Evolutionary conservation across 2,329 filamentous ascomycete genomes (phyloP).

Genomic region (Epichloe bromicola): DNA sequence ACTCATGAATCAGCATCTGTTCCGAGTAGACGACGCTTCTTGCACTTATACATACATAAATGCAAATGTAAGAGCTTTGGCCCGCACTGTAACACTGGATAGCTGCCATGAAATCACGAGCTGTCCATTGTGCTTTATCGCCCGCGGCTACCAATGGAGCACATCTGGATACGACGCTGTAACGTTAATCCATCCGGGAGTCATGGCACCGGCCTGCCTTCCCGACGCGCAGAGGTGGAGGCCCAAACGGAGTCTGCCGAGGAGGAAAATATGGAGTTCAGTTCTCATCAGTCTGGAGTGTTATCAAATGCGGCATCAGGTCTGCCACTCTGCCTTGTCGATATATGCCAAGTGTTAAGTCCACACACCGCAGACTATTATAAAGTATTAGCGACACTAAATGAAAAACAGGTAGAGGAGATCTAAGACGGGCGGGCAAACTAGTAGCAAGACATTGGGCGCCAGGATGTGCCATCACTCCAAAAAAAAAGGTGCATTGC

Average conservation of each 20-base stretch:
- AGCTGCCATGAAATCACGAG: background rate
- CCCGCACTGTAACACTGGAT: background rate
- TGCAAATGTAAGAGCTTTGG: background rate
- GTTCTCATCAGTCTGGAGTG: too few species aligned
- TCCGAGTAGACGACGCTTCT: background rate
- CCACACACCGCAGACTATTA: too few species aligned
- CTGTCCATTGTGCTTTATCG: background rate
- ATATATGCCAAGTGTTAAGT: too few species aligned
- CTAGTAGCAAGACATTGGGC: background rate
- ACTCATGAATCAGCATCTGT: background rate
- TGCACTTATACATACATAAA: background rate
- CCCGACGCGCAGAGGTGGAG: constrained; percentile 4
- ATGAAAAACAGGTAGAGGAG: background rate
- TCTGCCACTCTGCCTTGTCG: too few species aligned
- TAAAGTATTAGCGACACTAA: too few species aligned
- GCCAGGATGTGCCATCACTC: background rate
- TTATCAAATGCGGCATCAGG: too few species aligned
- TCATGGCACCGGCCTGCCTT: constrained; percentile 5
- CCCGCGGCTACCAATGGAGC: background rate
- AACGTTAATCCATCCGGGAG: constrained; percentile 1
- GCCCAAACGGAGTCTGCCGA: background rate
- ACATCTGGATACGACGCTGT: constrained; percentile 4
- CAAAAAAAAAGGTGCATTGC: background rate
- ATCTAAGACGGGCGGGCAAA: background rate
- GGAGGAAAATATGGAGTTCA: background rate